Base-by-base conservation (phyloP, 2,329 filamentous ascomycete genomes). In the Calycina herbarum region DNA sequence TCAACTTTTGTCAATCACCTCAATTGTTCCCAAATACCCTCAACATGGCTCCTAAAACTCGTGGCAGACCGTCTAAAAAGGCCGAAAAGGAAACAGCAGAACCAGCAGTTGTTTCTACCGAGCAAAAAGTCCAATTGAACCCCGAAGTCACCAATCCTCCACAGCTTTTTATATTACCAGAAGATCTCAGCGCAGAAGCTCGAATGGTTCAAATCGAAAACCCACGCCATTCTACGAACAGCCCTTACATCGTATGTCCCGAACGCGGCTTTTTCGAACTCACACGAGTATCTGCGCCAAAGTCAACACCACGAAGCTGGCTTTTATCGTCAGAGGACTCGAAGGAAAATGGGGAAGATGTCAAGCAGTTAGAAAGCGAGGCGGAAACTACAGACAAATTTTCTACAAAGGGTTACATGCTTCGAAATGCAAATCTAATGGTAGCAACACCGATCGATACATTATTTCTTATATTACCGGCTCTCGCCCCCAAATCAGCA, bases 361-460 rank as follows among this genome's bases (percentile, higher is more conserved):
- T 5, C 5, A 31, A 38, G 40, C 68, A 71, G 6, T 68, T 74
- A 11, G 66, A 71, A 71, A 38, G 71, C 75, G 70, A 62, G 61
- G 57, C 67, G 31, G 61, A 64, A 10, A 64, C 35, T 11, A 61
- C 51, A 38, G 60, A 64, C 62, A 64, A 66, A 29, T 40, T 67
- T 33, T 65, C 61, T 56, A 20, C 62, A 2, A 70, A 72, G 38
- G 86, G 83, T 13, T 86, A 85, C 70, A 78, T 92, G 29, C 84
- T 88, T 40, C 88, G 88, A 72, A 83, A 83, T 56, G 87, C 92
- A 40, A 88, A 93, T 66, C 79, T 98, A n/a, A 90, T 91, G 73
- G 79, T 98, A 66, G 92, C 94, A 8, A 97, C 95, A 1, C 86
- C 88, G 1, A 82, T 97, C 63, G 95, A 99, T 76, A 85, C 92